Conservation (phyloP, 768 basidiomycete species). For the Mycena kentingensis region DNA sequence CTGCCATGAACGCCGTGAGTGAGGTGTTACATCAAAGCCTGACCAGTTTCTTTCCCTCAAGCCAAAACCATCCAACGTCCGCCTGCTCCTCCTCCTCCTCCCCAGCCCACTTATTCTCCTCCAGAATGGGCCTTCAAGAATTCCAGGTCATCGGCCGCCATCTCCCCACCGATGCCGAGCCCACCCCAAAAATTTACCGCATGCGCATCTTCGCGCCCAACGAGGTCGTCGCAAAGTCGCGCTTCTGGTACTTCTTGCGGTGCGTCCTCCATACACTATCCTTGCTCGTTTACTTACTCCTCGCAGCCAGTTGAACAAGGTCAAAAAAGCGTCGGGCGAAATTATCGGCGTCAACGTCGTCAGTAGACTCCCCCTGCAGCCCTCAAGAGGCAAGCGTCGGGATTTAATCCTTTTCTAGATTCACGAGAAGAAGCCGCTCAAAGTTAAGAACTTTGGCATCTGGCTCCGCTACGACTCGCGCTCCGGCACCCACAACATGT, state of each 20-base stretch:
- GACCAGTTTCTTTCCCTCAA: not conserved
- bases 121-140: constrained; percentile 81
- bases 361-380: constrained; percentile 76
- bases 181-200: constrained; percentile 97
- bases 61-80: not conserved
- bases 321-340: constrained; percentile 99
- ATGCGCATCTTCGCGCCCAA: constrained; percentile 99
- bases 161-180: constrained; percentile 90
- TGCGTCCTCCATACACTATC: constrained; percentile 36
- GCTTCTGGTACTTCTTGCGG: constrained; percentile 99
- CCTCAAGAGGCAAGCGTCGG: constrained; percentile 86
- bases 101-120: constrained; percentile 8
- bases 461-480: constrained; percentile 99
- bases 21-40: not conserved
- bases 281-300: not conserved
- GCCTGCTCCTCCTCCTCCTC: not conserved
- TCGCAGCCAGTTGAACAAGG: constrained; percentile 90
- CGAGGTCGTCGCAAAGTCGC: constrained; percentile 97
- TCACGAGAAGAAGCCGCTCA: constrained; percentile 94
- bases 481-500: constrained; percentile 99
- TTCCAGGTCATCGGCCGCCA: constrained; percentile 98
- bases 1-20: not conserved
- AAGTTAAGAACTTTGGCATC: constrained; percentile 99
- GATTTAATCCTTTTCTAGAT: constrained; percentile 68
- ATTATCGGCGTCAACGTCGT: constrained; percentile 98